Base-by-base conservation (phyloP, 73 alveolate species). In the Blepharisma japonicum region DNA sequence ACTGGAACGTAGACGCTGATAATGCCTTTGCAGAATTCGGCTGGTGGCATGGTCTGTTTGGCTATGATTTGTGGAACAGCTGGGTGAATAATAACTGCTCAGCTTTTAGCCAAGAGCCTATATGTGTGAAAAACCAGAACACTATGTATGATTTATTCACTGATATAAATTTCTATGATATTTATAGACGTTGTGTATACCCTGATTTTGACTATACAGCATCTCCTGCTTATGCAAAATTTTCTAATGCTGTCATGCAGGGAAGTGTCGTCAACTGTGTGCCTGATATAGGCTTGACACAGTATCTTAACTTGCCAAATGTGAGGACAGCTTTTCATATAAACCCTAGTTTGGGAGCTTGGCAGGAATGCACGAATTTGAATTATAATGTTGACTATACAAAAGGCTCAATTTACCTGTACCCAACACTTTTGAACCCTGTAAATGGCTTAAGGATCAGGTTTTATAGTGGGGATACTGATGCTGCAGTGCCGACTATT, bases 401-500 rank as follows among this genome's bases (percentile, higher is more conserved):
- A n/a, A 56, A 68, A 77, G 78, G 83, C 6, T 82, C 89, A 45
- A 45, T 53, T 9, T 82, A 81, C 77, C 68, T 84, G 77, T 84
- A 84, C 68, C 84, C 91, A 9, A 66, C 47, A n/a, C 49, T 84
- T 23, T 78, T 78, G 68, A 77, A 32, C 42, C 42, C 42, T 53
- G 32, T 4, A 53, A 55, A 55, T 18, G 78, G 79, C 7, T 56
- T 56, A 6, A 32, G 82, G 56, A 81, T 86, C 49, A 77, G 80
- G 55, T 9, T 55, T 45, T 92, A 78, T 61, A 81, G 92, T n/a
- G 98, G 98, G n/a, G 86, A 82, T 56, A 88, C 91, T 67, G 98
- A 92, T 81, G 98, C 94, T 8, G 94, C 91, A 21, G 86, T 92
- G 7, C 95, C 96, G 0, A 92, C 95, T 27, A 78, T 78, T 9